Evolutionary conservation across 306 rosid species (phyloP).

Genomic region (Herpetospermum pedunculosum): DNA sequence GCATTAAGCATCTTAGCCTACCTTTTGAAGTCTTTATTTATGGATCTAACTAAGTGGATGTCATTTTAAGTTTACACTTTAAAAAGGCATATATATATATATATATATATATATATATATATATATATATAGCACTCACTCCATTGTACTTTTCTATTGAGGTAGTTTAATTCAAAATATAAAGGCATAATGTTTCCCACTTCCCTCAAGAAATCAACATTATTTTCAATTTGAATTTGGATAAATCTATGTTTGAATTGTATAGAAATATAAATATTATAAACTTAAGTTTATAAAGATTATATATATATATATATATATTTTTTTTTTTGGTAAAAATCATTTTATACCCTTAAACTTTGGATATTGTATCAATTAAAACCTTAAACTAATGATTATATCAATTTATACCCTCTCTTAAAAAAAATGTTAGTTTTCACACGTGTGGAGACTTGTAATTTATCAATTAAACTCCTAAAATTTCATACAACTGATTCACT

Average conservation of each 20-base stretch:
- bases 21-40: conserved; percentile 13
- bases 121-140: neutral
- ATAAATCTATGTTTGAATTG: neutral
- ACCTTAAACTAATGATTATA: too few relatives aligned
- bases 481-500: too few relatives aligned
- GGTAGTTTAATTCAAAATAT: neutral
- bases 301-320: too few relatives aligned
- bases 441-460: too few relatives aligned
- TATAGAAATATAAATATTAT: neutral
- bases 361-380: too few relatives aligned
- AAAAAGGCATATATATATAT: neutral
- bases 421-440: too few relatives aligned
- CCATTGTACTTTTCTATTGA: neutral
- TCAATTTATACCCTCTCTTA: too few relatives aligned
- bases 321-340: too few relatives aligned
- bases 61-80: conserved; percentile 5
- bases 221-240: neutral
- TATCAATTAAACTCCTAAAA: too few relatives aligned
- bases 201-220: neutral
- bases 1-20: conserved; percentile 35
- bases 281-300: neutral
- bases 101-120: neutral
- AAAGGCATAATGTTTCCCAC: neutral
- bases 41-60: conserved; percentile 24
- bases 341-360: too few relatives aligned